phyloP scores from a whole-genome alignment of 345 rosid species.

The Moricandia arvensis region DNA sequence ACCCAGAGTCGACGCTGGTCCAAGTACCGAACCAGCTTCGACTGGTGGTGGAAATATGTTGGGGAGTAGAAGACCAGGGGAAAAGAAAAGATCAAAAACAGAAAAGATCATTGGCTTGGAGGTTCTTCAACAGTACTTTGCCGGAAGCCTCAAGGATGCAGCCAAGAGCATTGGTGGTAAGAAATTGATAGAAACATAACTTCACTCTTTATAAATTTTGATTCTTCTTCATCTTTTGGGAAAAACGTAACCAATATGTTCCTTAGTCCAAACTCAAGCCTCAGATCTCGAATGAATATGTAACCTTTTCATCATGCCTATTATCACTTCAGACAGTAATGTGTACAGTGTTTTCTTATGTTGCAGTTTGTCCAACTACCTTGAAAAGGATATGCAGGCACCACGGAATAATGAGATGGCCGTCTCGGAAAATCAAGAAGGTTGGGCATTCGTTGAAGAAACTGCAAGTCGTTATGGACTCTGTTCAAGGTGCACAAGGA shows the following conservation, averaged over 20 bases:
- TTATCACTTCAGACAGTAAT: slow-evolving; percentile 5
- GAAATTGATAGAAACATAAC: slow-evolving; percentile 32
- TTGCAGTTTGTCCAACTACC: slow-evolving; percentile 97
- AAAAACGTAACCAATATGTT: too few relatives aligned
- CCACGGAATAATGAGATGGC: slow-evolving; percentile 92
- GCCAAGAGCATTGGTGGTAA: slow-evolving; percentile 93
- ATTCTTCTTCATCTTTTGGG: too few relatives aligned
- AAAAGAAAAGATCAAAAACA: slow-evolving; percentile 64
- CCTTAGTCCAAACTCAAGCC: too few relatives aligned
- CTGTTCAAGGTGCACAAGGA: slow-evolving; percentile 90
- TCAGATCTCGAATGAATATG: too few relatives aligned
- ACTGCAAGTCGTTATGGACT: slow-evolving; percentile 83
- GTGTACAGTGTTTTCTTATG: slow-evolving; percentile 25
- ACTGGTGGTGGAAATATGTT: slow-evolving; percentile 35
- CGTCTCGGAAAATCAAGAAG: slow-evolving; percentile 94
- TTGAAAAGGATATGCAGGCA: slow-evolving; percentile 95
- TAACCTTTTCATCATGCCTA: background rate
- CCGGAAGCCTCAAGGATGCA: slow-evolving; percentile 97
- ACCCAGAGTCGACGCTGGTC: slow-evolving; percentile 33
- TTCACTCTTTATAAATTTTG: slow-evolving; percentile 7
- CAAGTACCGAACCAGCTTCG: slow-evolving; percentile 35
- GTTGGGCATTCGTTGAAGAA: slow-evolving; percentile 89
- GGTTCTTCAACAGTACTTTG: slow-evolving; percentile 79
- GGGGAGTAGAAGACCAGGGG: slow-evolving; percentile 51
- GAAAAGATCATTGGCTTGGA: slow-evolving; percentile 89